Base-by-base conservation (phyloP, 345 rosid species). In the Eutrema yunnanense region DNA sequence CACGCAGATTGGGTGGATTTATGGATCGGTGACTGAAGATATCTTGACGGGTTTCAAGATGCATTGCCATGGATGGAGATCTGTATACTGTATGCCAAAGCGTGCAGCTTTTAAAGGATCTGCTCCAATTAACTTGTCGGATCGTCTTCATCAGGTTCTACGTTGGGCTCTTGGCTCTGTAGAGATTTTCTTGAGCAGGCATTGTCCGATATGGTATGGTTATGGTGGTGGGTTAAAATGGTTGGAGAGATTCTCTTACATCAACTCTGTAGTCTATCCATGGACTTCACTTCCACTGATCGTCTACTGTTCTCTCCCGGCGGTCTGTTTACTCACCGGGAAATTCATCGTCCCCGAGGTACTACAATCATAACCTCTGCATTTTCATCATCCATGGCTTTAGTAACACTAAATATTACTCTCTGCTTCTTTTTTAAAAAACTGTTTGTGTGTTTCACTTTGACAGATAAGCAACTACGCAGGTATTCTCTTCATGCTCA, bases 91-190 rank as follows among this genome's bases (percentile, higher is more conserved):
- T 84, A 87, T 92, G 61, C 98, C 98, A 6, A 84, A 82, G 74
- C 80, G 96, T 33, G 82, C 98, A 74, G 96, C 96, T 42, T 92
- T 92, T 52, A 92, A 92, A 80, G 98, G 98, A 36, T 92, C 98
- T 0, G 98, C 98, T 61, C 98, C 98, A 0, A 92, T 92, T 60
- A 92, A 92, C 74, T 88, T 92, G 37, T 88, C 98, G 2, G 98
- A 92, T 84, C 98, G 98, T 81, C 83, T 92, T 2, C 87, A 92
- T 74, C 98, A 92, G 79, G 98, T 92, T 76, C 96, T 92, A 57
- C 90, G 98, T 6, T 92, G 98, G 98, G 96, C 98, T 14, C 96
- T 92, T 69, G 98, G 98, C 50, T 93, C 98, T 54, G 98, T 93
- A 2, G 98, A 93, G 83, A 93, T 93, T 57, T 90, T 93, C 86